Conservation (phyloP, 192 early-diverging fungal genomes). For the Linnemannia exigua region DNA sequence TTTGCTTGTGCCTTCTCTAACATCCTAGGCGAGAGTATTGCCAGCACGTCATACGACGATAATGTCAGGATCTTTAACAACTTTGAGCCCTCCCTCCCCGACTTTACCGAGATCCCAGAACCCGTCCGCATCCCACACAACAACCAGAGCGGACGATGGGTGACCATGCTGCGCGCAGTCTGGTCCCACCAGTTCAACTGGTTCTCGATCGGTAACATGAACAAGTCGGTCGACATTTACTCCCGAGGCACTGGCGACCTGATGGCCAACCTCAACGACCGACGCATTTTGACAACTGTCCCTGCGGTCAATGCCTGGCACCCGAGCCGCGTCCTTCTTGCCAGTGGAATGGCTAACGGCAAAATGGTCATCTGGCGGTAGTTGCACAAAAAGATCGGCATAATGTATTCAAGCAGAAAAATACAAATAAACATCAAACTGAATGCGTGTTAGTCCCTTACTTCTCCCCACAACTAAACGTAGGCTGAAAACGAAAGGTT, state of each 20-base stretch:
- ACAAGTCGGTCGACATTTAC: conserved; percentile 71
- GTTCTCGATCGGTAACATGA: conserved; percentile 79
- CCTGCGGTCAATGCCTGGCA: conserved; percentile 78
- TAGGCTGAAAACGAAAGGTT: too few species aligned
- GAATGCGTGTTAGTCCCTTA: too few species aligned
- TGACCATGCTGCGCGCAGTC: conserved; percentile 72
- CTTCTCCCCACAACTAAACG: too few species aligned
- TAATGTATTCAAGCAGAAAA: neutral
- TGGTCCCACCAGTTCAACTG: conserved; percentile 66
- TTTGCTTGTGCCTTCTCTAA: neutral
- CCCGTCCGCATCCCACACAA: conserved; percentile 67
- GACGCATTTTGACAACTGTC: conserved; percentile 52
- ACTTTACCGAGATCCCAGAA: conserved; percentile 46
- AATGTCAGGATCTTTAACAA: conserved; percentile 66
- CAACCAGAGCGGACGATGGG: conserved; percentile 77
- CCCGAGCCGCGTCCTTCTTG: conserved; percentile 62
- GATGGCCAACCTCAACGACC: conserved; percentile 63
- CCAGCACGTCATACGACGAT: conserved; percentile 72
- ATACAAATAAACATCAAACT: too few species aligned
- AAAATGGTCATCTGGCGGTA: conserved; percentile 70
- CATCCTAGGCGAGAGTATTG: conserved; percentile 44
- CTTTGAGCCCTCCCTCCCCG: conserved; percentile 48
- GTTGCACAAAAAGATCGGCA: neutral
- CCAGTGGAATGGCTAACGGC: conserved; percentile 71
- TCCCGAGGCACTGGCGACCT: conserved; percentile 66